A percentile compares a stretch with the other conserved stretches of the same genome.
phyloP scores from a whole-genome alignment of 768 basidiomycete genomes.

The Lactifluus echinatus region DNA sequence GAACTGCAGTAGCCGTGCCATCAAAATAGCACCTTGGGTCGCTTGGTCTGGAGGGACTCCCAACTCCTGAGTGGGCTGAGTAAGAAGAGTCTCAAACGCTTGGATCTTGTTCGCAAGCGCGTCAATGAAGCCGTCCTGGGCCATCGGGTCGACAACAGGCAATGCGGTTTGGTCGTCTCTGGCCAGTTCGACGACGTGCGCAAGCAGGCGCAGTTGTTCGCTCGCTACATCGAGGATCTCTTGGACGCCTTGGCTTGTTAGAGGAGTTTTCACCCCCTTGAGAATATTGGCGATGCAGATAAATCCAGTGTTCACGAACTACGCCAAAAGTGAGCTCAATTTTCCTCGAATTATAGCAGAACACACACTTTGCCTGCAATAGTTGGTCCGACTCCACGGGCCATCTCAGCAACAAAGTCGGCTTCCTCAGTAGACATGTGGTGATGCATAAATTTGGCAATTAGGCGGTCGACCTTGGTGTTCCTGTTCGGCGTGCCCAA shows the following conservation, averaged over 20 bases:
- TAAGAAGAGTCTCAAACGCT: slow-evolving; percentile 26
- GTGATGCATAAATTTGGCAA: slow-evolving; percentile 58
- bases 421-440: slow-evolving; percentile 73
- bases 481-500: slow-evolving; percentile 52
- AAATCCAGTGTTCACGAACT: slow-evolving; percentile 75
- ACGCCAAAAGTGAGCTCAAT: neutral
- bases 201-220: slow-evolving; percentile 61
- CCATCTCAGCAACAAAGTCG: slow-evolving; percentile 77
- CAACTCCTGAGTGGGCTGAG: slow-evolving; percentile 19
- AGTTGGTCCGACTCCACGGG: slow-evolving; percentile 53
- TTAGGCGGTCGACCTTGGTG: slow-evolving; percentile 55
- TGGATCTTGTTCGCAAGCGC: slow-evolving; percentile 41
- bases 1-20: slow-evolving; percentile 66
- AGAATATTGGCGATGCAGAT: slow-evolving; percentile 53
- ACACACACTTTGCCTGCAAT: slow-evolving; percentile 58
- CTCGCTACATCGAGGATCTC: slow-evolving; percentile 36
- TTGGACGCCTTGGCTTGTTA: slow-evolving; percentile 22
- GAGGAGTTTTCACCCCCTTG: slow-evolving; percentile 26
- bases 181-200: slow-evolving; percentile 59
- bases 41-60: slow-evolving; percentile 18
- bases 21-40: slow-evolving; percentile 41
- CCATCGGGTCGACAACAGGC: slow-evolving; percentile 41
- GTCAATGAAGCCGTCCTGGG: slow-evolving; percentile 51
- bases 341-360: neutral
- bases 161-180: slow-evolving; percentile 37